Evolutionary conservation across 2,329 filamentous ascomycete genomes (phyloP).

Genomic region (Diaporthe nobilis): DNA sequence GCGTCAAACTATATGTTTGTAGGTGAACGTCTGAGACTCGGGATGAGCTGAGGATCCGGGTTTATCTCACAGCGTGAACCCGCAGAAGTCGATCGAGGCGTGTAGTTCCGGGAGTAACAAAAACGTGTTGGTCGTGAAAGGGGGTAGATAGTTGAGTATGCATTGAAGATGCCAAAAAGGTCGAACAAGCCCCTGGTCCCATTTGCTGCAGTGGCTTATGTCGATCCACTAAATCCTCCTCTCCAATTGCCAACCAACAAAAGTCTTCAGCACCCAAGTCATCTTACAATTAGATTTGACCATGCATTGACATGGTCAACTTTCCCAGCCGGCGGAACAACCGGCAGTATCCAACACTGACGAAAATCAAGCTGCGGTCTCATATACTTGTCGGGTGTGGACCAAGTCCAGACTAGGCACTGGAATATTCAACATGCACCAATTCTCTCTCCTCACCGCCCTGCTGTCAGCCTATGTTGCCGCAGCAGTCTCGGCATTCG

Average conservation of each 20-base stretch:
- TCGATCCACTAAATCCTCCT: slow-evolving; percentile 2
- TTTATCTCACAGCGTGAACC: background rate
- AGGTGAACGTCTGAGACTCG: background rate
- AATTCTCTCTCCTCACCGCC: background rate
- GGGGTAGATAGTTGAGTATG: no score
- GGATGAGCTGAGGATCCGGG: background rate
- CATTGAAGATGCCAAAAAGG: background rate
- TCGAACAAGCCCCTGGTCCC: background rate
- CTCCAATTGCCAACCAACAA: slow-evolving; percentile 8
- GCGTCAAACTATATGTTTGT: no score
- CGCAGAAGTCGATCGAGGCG: background rate
- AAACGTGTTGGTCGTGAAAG: background rate
- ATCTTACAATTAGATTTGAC: background rate
- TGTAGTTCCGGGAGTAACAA: background rate
- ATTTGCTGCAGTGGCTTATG: background rate
- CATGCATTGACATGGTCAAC: background rate
- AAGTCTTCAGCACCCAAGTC: slow-evolving; percentile 13
- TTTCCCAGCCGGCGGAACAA: no score
- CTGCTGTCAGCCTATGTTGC: slow-evolving; percentile 7
- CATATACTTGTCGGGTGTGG: background rate
- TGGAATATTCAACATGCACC: slow-evolving; percentile 4
- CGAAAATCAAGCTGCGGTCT: slow-evolving; percentile 4
- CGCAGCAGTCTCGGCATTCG: background rate
- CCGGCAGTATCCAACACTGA: background rate
- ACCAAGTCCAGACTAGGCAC: background rate